These are phyloP conservation scores for Edaphochlamys debaryana DNA, from an alignment of 139 green algal genomes.

Conservation along the genomic window DNA sequence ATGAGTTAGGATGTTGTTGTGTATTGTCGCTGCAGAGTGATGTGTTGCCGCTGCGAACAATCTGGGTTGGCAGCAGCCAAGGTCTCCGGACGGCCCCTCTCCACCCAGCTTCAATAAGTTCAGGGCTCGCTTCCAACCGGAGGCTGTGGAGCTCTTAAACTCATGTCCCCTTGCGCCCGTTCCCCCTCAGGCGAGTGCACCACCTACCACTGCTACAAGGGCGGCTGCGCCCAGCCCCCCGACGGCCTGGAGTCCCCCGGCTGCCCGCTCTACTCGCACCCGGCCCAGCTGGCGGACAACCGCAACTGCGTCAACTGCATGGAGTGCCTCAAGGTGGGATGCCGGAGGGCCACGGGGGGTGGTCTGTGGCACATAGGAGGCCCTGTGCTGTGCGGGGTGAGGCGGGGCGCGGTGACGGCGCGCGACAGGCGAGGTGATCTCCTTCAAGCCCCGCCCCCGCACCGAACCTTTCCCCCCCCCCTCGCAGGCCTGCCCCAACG, in stretches of 20 bases:
- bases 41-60: too few relatives aligned
- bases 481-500: constrained; percentile 73
- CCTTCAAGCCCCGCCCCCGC: not conserved
- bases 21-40: too few relatives aligned
- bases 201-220: constrained; percentile 81
- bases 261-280: constrained; percentile 84
- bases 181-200: constrained; percentile 63
- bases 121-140: too few relatives aligned
- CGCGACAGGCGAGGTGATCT: not conserved
- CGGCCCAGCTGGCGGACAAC: constrained; percentile 82
- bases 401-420: too few relatives aligned
- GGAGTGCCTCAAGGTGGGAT: constrained; percentile 58
- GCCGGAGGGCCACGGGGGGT: not conserved
- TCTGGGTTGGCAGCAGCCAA: too few relatives aligned
- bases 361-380: too few relatives aligned
- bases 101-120: too few relatives aligned
- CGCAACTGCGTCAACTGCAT: constrained; percentile 82
- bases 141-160: not conserved
- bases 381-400: not conserved
- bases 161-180: not conserved
- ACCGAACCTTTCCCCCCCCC: not conserved
- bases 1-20: too few relatives aligned
- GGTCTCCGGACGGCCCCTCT: too few relatives aligned
- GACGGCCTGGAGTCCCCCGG: constrained; percentile 56
- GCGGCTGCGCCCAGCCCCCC: constrained; percentile 49